Conservation (phyloP, 2,329 filamentous ascomycete genomes). For the Monosporascus ibericus region DNA sequence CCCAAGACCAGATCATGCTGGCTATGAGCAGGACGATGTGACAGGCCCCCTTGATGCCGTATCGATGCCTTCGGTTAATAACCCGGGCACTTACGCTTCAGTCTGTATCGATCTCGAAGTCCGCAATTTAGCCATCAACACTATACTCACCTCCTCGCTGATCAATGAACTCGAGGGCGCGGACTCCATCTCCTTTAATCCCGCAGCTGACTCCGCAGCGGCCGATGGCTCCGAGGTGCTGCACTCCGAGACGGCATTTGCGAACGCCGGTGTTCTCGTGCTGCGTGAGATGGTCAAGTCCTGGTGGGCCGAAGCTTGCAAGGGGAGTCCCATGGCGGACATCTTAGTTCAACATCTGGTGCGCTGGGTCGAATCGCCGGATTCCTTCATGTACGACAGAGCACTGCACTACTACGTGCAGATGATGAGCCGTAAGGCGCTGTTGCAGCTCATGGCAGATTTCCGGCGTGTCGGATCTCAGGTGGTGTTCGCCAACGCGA, state of each 20-base stretch:
- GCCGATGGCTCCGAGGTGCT: conserved; percentile 63
- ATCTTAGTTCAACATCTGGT: conserved; percentile 96
- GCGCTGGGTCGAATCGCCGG: conserved; percentile 91
- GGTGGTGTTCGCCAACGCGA: conserved; percentile 89
- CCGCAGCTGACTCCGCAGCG: conserved; percentile 56
- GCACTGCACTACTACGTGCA: conserved; percentile 96
- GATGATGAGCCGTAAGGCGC: conserved; percentile 96
- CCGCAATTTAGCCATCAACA: conserved; percentile 94
- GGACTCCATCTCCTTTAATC: conserved; percentile 81
- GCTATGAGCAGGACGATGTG: conserved; percentile 90
- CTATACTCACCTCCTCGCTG: conserved; percentile 89
- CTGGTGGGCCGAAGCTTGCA: conserved; percentile 95
- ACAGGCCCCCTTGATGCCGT: conserved; percentile 76
- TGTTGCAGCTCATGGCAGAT: conserved; percentile 94
- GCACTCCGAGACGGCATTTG: conserved; percentile 83
- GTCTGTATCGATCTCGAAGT: conserved; percentile 95
- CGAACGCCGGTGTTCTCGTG: conserved; percentile 84
- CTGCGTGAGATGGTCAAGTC: conserved; percentile 96
- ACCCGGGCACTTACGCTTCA: conserved; percentile 86
- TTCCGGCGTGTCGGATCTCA: conserved; percentile 93
- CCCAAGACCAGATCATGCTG: conserved; percentile 86
- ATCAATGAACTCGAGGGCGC: conserved; percentile 94
- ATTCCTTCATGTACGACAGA: conserved; percentile 91
- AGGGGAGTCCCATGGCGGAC: conserved; percentile 89
- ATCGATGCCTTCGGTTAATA: conserved; percentile 89